These are phyloP conservation scores for Sequoiadendron giganteum DNA, from an alignment of 75 land plant species.

Conservation along the genomic window DNA sequence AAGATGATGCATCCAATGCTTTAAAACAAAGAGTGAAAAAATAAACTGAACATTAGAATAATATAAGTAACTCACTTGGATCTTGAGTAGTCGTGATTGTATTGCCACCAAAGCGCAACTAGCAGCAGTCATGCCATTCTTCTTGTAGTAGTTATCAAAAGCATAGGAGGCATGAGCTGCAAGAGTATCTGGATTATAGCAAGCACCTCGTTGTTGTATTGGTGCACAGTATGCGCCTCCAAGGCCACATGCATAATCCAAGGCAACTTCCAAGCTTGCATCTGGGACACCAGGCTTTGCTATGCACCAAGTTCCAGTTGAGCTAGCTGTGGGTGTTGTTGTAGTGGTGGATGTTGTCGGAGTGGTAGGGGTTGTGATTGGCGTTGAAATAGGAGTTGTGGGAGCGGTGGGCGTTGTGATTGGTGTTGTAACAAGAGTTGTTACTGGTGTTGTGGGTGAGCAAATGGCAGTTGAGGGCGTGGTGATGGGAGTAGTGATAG, in stretches of 20 bases:
- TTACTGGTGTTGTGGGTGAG: background rate
- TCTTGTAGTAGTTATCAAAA: conserved; percentile 73
- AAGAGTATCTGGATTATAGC: conserved; percentile 61
- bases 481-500: conserved; percentile 4
- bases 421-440: background rate
- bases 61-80: conserved; percentile 66
- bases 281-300: conserved; percentile 72
- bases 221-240: conserved; percentile 78
- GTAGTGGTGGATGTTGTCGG: background rate
- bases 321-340: too few species aligned
- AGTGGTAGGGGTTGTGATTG: background rate
- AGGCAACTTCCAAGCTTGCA: conserved; percentile 43
- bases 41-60: background rate
- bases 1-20: background rate
- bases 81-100: conserved; percentile 56
- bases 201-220: conserved; percentile 59
- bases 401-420: background rate
- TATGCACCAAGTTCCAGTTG: conserved; percentile 61
- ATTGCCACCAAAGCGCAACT: conserved; percentile 63
- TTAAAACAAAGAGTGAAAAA: background rate
- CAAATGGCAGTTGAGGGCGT: background rate
- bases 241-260: conserved; percentile 83
- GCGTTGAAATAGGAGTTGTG: background rate
- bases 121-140: conserved; percentile 29
- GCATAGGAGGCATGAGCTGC: conserved; percentile 69